A percentile compares a stretch with the other conserved stretches of the same genome.
Conservation (phyloP, 352 stramenopile genomes). For the Phytophthora melonis region DNA sequence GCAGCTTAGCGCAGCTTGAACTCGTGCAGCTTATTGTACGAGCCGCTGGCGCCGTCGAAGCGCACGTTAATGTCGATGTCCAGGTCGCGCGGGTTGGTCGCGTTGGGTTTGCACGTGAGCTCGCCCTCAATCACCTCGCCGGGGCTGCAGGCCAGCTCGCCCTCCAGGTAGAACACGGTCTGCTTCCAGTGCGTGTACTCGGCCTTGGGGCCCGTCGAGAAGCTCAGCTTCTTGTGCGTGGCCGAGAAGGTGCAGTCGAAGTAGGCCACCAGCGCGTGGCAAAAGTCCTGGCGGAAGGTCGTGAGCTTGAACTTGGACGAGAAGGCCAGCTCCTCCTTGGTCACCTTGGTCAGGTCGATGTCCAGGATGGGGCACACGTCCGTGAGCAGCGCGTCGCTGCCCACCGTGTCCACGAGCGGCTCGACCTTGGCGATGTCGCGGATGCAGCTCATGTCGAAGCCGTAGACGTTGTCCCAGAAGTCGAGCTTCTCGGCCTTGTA, state of each 20-base stretch:
- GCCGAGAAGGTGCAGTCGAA: constrained; percentile 98
- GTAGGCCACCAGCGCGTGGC: constrained; percentile 97
- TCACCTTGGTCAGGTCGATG: constrained; percentile 93
- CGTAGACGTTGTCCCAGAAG: constrained; percentile 99
- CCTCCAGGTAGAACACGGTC: constrained; percentile 96
- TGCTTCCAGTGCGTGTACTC: constrained; percentile 99
- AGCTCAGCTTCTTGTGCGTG: constrained; percentile 95
- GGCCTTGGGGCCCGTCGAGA: constrained; percentile 94
- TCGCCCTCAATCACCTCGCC: constrained; percentile 93
- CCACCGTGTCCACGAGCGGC: constrained; percentile 97
- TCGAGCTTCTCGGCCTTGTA: constrained; percentile 95
- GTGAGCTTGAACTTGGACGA: constrained; percentile 92
- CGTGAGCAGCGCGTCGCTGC: constrained; percentile 92
- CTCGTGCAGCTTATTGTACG: constrained; percentile 71
- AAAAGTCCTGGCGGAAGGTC: constrained; percentile 94
- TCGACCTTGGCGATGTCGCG: constrained; percentile 97
- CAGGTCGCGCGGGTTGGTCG: constrained; percentile 93
- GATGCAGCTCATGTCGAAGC: constrained; percentile 99
- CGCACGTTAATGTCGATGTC: constrained; percentile 92
- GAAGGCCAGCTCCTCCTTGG: constrained; percentile 96
- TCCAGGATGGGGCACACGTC: constrained; percentile 94
- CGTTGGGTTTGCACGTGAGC: constrained; percentile 91
- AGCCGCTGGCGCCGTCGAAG: constrained; percentile 76
- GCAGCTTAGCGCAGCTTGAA: constrained; percentile 84
- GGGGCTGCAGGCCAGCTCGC: constrained; percentile 82